These are phyloP conservation scores for Amoebophrya sp. DNA, from an alignment of 169 alveolate genomes.

Conservation along the genomic window DNA sequence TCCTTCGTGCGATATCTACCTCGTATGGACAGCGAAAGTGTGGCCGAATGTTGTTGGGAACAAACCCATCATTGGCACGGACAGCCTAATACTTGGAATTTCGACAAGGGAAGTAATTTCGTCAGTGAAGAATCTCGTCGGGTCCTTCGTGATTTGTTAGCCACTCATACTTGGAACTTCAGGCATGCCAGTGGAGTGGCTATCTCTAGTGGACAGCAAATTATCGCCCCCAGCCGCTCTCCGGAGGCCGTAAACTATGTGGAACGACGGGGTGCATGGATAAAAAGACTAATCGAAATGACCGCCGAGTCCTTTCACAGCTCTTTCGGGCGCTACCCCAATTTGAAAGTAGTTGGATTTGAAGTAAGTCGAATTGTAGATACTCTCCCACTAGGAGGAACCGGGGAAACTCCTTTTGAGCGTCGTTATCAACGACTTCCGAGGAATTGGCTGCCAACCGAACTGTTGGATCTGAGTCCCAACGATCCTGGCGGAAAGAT, in stretches of 20 bases:
- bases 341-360: not conserved
- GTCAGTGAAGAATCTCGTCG: not conserved
- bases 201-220: too few species aligned
- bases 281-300: not conserved
- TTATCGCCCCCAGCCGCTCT: not conserved
- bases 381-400: not conserved
- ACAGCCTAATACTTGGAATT: not conserved
- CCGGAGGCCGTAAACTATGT: not conserved
- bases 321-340: not conserved
- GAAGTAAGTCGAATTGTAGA: not conserved
- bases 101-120: not conserved
- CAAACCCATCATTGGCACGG: not conserved
- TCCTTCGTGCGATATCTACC: not conserved
- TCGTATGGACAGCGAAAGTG: not conserved
- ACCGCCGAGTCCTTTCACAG: not conserved
- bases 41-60: not conserved
- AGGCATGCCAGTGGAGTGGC: too few species aligned
- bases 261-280: not conserved
- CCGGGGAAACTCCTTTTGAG: not conserved
- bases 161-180: not conserved
- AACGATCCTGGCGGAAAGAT: not conserved
- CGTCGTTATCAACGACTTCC: not conserved
- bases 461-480: not conserved
- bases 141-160: not conserved
- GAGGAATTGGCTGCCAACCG: not conserved